Evolutionary conservation across 2,329 filamentous ascomycete genomes (phyloP).

Genomic region (Drechslerella dactyloides): DNA sequence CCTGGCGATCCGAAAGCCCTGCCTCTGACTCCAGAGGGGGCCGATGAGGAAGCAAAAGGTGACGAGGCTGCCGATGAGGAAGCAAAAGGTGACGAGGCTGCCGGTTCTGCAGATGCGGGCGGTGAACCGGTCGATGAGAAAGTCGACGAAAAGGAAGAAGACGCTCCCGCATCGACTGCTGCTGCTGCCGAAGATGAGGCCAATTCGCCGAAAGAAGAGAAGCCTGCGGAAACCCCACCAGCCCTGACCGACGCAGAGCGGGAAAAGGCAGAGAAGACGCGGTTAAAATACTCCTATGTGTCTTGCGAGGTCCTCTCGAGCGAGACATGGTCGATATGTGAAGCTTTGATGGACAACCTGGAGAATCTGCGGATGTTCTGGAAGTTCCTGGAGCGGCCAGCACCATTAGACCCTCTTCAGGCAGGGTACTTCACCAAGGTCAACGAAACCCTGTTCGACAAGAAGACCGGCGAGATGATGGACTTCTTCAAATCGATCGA

Average conservation of each 20-base stretch:
- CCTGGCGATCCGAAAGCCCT: slow-evolving; percentile 55
- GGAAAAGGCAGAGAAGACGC: slow-evolving; percentile 85
- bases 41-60: slow-evolving; percentile 58
- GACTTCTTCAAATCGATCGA: slow-evolving; percentile 84
- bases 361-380: slow-evolving; percentile 82
- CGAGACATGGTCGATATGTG: slow-evolving; percentile 95
- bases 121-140: slow-evolving; percentile 64
- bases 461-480: slow-evolving; percentile 97
- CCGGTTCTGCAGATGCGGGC: slow-evolving; percentile 55
- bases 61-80: slow-evolving; percentile 60
- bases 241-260: slow-evolving; percentile 62
- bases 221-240: slow-evolving; percentile 58
- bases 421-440: slow-evolving; percentile 99
- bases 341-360: slow-evolving; percentile 85
- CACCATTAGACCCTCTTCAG: slow-evolving; percentile 87
- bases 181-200: slow-evolving; percentile 33
- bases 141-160: slow-evolving; percentile 57
- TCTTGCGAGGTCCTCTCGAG: slow-evolving; percentile 92
- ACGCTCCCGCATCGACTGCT: slow-evolving; percentile 20
- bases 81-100: slow-evolving; percentile 64
- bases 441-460: slow-evolving; percentile 95
- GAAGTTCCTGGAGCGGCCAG: slow-evolving; percentile 82
- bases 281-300: slow-evolving; percentile 91
- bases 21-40: slow-evolving; percentile 41
- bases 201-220: slow-evolving; percentile 50